phyloP scores from a whole-genome alignment of 208 protist genomes.

The Wallacemonas sp. region DNA sequence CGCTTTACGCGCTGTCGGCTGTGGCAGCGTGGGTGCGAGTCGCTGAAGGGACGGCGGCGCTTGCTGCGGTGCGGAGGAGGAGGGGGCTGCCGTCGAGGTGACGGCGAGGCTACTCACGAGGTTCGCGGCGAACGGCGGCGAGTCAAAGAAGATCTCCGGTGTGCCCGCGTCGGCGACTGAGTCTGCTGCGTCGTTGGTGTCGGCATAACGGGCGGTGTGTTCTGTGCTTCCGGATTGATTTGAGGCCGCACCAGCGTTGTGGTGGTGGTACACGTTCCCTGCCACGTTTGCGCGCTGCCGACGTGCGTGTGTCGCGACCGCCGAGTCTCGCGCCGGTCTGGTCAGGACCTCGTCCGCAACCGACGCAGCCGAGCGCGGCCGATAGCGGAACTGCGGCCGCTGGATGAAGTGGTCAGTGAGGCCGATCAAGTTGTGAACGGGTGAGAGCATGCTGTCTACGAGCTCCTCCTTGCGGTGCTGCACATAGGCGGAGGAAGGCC shows the following conservation, averaged over 20 bases:
- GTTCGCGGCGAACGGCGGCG: conserved; percentile 13
- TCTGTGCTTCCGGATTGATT: too few relatives aligned
- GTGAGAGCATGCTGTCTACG: conserved; percentile 19
- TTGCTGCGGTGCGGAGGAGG: too few relatives aligned
- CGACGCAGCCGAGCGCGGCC: conserved; percentile 1
- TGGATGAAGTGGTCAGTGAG: conserved; percentile 23
- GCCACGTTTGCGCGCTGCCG: too few relatives aligned
- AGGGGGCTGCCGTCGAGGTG: too few relatives aligned
- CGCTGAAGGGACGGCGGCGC: too few relatives aligned
- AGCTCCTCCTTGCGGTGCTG: conserved; percentile 25
- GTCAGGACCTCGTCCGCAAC: background rate
- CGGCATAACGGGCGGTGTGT: too few relatives aligned
- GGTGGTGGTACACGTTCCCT: too few relatives aligned
- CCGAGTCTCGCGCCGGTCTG: background rate
- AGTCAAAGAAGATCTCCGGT: conserved; percentile 34
- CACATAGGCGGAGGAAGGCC: background rate
- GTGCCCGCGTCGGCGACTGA: too few relatives aligned
- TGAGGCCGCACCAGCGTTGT: too few relatives aligned
- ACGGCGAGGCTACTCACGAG: conserved; percentile 1
- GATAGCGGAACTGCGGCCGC: conserved; percentile 18
- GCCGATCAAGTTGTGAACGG: conserved; percentile 32
- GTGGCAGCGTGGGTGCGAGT: too few relatives aligned
- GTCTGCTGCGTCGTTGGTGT: too few relatives aligned
- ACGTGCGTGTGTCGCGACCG: background rate
- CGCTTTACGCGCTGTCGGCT: background rate